These are phyloP conservation scores for Seminavis robusta DNA, from an alignment of 108 stramenopile species.

Conservation along the genomic window DNA sequence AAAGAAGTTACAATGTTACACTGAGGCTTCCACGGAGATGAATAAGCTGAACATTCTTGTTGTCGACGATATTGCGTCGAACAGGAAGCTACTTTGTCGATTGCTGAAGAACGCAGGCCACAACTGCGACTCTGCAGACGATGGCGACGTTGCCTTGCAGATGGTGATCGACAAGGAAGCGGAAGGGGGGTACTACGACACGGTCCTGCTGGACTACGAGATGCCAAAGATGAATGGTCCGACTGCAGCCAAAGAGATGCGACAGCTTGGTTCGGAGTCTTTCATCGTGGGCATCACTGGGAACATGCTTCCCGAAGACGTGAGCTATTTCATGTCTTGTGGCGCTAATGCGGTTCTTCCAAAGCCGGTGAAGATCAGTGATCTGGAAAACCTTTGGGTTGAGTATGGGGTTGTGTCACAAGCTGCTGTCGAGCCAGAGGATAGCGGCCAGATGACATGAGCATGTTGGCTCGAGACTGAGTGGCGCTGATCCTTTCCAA, in stretches of 20 bases:
- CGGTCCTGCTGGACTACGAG: constrained; percentile 43
- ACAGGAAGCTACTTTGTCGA: constrained; percentile 35
- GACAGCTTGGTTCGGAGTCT: constrained; percentile 29
- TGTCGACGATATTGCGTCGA: constrained; percentile 37
- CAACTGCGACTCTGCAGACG: constrained; percentile 18
- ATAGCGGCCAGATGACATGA: no score
- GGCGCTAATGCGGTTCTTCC: constrained; percentile 34
- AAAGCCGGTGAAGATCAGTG: constrained; percentile 32
- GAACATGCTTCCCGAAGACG: constrained; percentile 36
- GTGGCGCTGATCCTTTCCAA: no score
- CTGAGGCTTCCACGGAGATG: not conserved
- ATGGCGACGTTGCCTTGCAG: constrained; percentile 33
- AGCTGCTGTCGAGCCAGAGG: no score
- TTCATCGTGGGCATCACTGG: constrained; percentile 38
- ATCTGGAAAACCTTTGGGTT: constrained; percentile 22
- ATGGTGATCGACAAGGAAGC: constrained; percentile 9
- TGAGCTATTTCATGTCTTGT: constrained; percentile 18
- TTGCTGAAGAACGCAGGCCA: constrained; percentile 31
- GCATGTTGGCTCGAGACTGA: no score
- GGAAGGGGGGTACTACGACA: not conserved
- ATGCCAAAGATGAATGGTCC: constrained; percentile 46
- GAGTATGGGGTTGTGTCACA: no score
- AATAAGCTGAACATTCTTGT: constrained; percentile 16
- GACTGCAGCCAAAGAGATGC: constrained; percentile 18
- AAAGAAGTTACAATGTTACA: constrained; percentile 1